These are phyloP conservation scores for Penicillium sp. DNA, from an alignment of 2,329 filamentous ascomycete species.

Conservation along the genomic window DNA sequence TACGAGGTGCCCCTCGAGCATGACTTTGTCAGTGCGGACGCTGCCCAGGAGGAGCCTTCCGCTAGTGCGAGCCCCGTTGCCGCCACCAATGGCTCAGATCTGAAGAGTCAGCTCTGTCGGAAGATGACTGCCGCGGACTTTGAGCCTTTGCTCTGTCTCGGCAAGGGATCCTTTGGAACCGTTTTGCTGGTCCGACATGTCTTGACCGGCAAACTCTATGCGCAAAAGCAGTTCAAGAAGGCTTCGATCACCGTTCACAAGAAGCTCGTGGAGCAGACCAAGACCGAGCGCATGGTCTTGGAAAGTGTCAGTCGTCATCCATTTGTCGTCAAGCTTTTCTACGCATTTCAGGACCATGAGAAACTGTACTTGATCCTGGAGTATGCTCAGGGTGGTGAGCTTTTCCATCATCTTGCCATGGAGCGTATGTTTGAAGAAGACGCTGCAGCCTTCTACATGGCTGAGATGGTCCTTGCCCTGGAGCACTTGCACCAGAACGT, in stretches of 20 bases:
- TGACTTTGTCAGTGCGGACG: constrained; percentile 70
- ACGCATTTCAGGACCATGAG: constrained; percentile 96
- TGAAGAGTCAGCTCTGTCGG: constrained; percentile 50
- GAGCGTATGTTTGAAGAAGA: constrained; percentile 94
- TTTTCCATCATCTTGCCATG: constrained; percentile 89
- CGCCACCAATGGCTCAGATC: constrained; percentile 47
- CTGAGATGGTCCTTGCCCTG: constrained; percentile 90
- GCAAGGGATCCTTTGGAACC: constrained; percentile 93
- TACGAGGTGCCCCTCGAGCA: constrained; percentile 81
- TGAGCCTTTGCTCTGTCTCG: constrained; percentile 81
- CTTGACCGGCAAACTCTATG: constrained; percentile 79
- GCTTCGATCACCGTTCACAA: constrained; percentile 92
- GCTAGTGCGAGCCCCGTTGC: constrained; percentile 29
- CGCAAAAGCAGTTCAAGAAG: constrained; percentile 98
- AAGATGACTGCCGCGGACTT: constrained; percentile 95
- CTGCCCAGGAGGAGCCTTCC: constrained; percentile 28
- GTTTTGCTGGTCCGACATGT: constrained; percentile 89
- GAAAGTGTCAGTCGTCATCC: constrained; percentile 95
- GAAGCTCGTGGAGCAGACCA: constrained; percentile 92
- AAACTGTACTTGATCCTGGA: constrained; percentile 96
- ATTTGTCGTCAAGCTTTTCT: constrained; percentile 96
- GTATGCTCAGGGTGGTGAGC: constrained; percentile 92
- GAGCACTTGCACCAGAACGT: constrained; percentile 88
- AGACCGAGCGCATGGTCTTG: constrained; percentile 89
- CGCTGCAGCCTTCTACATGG: constrained; percentile 94